Evolutionary conservation across 345 rosid species (phyloP), one percentile per base, ranked within the genome.

Genomic region (Dipteronia sinensis): DNA sequence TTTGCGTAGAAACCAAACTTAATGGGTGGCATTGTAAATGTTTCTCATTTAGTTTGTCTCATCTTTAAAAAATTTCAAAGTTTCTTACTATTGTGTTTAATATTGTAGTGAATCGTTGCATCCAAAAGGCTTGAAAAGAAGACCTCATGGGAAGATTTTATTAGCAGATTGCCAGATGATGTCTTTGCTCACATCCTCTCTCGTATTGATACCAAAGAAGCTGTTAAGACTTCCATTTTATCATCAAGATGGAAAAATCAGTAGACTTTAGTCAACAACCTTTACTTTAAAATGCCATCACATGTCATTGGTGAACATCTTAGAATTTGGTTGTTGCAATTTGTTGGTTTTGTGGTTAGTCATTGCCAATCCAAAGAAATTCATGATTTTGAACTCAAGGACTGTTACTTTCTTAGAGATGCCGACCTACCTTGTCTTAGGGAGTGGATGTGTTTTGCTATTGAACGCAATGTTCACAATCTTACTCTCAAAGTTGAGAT

Each of bases 201-300:
- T 34, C 38, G 38, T 34, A 6, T 34, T 34, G 59, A 65, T 4
- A 62, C 55, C 13, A 40, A 70, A 40, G 5, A 29, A 11, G 75
- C 79, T 15, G 61, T 55, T 0, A 27, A 25, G 23, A 80, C 75
- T 17, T 13, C 58, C 62, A 17, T 51, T 47, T 15, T 75, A 34
- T 80, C 82, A 10, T 59, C 58, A 25, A 49, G 75, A 58, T 79
- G 82, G 82, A 59, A 29, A 29, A 16, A 25, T 31, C n/a, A 64
- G 19, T 75, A 71, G 71, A 53, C 20, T 4, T 34, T 15, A 31
- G 7, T 62, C 13, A 7, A 49, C 13, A 23, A 7, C 38, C 19
- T 73, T 61, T 23, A 49, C 31, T 34, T 73, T 16, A 49, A 58
- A 10, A 9, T 49, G 16, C 55, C 55, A 49, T 49, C 55, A 15